phyloP scores from a whole-genome alignment of 2,329 filamentous ascomycete genomes.

The Ophidiomyces ophidiicola region DNA sequence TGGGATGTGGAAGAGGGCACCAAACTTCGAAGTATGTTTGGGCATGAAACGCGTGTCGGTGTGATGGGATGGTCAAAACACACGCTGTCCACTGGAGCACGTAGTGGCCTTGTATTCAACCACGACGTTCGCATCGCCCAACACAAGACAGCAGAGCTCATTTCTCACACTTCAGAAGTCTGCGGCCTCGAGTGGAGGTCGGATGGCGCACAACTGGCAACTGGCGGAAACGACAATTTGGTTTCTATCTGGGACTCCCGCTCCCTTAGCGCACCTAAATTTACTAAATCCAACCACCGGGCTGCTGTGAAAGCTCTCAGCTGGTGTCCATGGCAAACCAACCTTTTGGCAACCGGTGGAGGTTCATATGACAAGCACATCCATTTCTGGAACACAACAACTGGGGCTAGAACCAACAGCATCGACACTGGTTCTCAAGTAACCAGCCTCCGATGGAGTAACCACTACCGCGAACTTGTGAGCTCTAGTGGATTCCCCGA shows the following conservation, averaged over 20 bases:
- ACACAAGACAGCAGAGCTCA: slow-evolving; percentile 95
- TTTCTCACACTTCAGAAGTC: slow-evolving; percentile 94
- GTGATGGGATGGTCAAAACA: slow-evolving; percentile 99
- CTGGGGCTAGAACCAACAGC: slow-evolving; percentile 93
- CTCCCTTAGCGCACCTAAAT: slow-evolving; percentile 84
- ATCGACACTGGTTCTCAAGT: slow-evolving; percentile 98
- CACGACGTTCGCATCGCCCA: slow-evolving; percentile 95
- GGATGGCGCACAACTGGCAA: slow-evolving; percentile 91
- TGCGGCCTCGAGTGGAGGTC: slow-evolving; percentile 96
- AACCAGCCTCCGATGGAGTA: slow-evolving; percentile 91
- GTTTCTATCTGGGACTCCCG: slow-evolving; percentile 99
- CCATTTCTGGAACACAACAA: slow-evolving; percentile 99
- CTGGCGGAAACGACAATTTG: slow-evolving; percentile 96
- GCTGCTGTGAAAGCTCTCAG: slow-evolving; percentile 95
- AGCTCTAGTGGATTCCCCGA: slow-evolving; percentile 97
- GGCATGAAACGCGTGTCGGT: slow-evolving; percentile 89
- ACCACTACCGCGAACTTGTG: slow-evolving; percentile 93
- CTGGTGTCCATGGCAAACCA: slow-evolving; percentile 98
- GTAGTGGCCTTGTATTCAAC: slow-evolving; percentile 92
- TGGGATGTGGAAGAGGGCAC: slow-evolving; percentile 93
- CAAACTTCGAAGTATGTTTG: slow-evolving; percentile 97
- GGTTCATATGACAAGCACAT: slow-evolving; percentile 96
- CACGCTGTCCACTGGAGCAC: slow-evolving; percentile 83
- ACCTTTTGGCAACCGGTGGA: slow-evolving; percentile 89
- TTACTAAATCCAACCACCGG: slow-evolving; percentile 99